These are phyloP conservation scores for Cryptosporidium viatorum DNA, from an alignment of 169 alveolate genomes.

Conservation along the genomic window DNA sequence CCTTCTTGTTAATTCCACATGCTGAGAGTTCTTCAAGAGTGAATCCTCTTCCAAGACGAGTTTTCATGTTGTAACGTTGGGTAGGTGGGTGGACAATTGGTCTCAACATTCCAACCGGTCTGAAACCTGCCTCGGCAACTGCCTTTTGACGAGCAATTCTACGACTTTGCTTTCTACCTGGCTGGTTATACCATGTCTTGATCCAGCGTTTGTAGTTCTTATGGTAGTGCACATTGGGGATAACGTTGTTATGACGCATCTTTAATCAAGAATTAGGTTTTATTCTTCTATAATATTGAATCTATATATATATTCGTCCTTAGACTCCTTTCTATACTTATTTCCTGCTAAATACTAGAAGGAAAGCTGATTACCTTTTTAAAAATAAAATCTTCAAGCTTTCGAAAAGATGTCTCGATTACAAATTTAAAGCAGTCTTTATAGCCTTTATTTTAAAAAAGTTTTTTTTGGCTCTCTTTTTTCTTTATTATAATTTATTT, in stretches of 20 bases:
- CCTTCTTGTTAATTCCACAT: slow-evolving; percentile 93
- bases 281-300: slow-evolving; percentile 52
- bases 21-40: slow-evolving; percentile 94
- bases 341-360: slow-evolving; percentile 1
- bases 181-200: slow-evolving; percentile 97
- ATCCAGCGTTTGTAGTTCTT: slow-evolving; percentile 97
- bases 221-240: slow-evolving; percentile 97
- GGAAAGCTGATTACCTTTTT: slow-evolving; percentile 4
- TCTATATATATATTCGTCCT: neutral
- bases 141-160: slow-evolving; percentile 89
- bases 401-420: slow-evolving; percentile 2
- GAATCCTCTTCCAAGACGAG: slow-evolving; percentile 98
- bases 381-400: neutral
- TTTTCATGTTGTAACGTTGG: slow-evolving; percentile 95
- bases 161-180: slow-evolving; percentile 95
- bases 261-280: slow-evolving; percentile 18
- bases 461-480: neutral
- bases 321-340: slow-evolving; percentile 1
- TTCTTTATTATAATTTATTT: too few relatives aligned
- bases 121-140: slow-evolving; percentile 91
- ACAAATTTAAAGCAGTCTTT: neutral
- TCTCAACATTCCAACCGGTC: slow-evolving; percentile 95
- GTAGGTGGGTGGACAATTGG: slow-evolving; percentile 97
- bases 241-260: slow-evolving; percentile 95
- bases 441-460: neutral